Conservation (phyloP, 1,284 basidiomycete species). For the Apiotrichum sp. region DNA sequence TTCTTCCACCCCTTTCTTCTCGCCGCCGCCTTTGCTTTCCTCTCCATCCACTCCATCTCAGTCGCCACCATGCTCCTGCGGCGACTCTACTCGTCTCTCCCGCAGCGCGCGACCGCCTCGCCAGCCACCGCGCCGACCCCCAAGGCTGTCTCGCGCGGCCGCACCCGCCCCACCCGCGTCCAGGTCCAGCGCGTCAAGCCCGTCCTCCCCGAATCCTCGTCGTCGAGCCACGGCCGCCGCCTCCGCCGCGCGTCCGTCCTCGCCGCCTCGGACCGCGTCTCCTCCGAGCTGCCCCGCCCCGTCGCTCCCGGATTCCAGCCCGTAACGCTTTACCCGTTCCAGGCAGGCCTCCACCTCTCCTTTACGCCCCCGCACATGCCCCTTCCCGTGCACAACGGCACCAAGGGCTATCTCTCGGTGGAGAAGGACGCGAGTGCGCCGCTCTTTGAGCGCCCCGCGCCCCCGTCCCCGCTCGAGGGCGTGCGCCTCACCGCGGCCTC, state of each 20-base stretch:
- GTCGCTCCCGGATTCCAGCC: slow-evolving; percentile 4
- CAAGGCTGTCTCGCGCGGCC: slow-evolving; percentile 13
- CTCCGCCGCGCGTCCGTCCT: slow-evolving; percentile 8
- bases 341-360: slow-evolving; percentile 25
- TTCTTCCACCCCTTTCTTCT: too few species aligned
- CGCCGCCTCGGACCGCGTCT: slow-evolving; percentile 6
- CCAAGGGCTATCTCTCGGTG: slow-evolving; percentile 9
- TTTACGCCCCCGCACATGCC: slow-evolving; percentile 33
- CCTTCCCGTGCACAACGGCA: slow-evolving; percentile 29
- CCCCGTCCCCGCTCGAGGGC: slow-evolving; percentile 5
- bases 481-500: neutral
- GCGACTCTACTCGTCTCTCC: slow-evolving; percentile 31
- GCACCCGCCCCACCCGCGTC: slow-evolving; percentile 14
- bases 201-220: neutral
- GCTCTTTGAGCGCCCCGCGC: slow-evolving; percentile 11
- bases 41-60: slow-evolving; percentile 1
- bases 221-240: slow-evolving; percentile 13
- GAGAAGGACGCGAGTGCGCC: neutral
- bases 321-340: slow-evolving; percentile 13
- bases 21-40: neutral
- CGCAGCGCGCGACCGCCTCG: slow-evolving; percentile 5
- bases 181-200: slow-evolving; percentile 4
- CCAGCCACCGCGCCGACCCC: slow-evolving; percentile 2
- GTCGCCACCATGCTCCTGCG: slow-evolving; percentile 27
- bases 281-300: slow-evolving; percentile 9